Evolutionary conservation across 768 basidiomycete species (phyloP).

Genomic region (Tephrocybe sp.): DNA sequence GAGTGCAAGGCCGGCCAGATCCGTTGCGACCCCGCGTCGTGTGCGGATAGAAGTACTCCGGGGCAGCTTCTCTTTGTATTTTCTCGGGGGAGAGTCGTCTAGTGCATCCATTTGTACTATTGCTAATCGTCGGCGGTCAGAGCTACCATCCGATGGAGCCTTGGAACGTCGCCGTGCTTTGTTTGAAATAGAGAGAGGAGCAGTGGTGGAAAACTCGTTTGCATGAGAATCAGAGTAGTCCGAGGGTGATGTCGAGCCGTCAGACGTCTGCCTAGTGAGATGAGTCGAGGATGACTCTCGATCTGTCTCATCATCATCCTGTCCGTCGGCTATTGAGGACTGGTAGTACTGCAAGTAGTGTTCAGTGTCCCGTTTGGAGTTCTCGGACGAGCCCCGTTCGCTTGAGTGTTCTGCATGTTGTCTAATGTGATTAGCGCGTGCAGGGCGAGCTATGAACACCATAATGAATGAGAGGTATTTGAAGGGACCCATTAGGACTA

Average conservation of each 20-base stretch:
- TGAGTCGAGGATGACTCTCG: constrained; percentile 20
- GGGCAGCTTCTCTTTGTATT: constrained; percentile 25
- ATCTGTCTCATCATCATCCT: constrained; percentile 25
- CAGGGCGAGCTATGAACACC: constrained; percentile 6
- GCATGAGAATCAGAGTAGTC: constrained; percentile 50
- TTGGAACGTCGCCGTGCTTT: constrained; percentile 43
- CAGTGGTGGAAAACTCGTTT: constrained; percentile 16
- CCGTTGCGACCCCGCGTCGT: constrained; percentile 39
- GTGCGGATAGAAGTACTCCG: constrained; percentile 34
- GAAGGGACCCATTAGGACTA: background rate
- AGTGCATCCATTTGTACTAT: constrained; percentile 61
- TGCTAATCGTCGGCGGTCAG: constrained; percentile 66
- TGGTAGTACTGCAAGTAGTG: constrained; percentile 43
- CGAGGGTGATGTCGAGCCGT: constrained; percentile 44
- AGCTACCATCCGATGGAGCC: constrained; percentile 56
- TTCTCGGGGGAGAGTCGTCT: constrained; percentile 24
- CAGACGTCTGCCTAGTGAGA: constrained; percentile 29
- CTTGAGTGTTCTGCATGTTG: constrained; percentile 14
- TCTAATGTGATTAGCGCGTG: constrained; percentile 11
- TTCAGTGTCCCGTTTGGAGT: constrained; percentile 17
- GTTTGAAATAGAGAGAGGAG: constrained; percentile 27
- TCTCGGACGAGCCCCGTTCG: constrained; percentile 3
- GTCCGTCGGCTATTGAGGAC: constrained; percentile 46
- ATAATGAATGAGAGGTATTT: constrained; percentile 12
- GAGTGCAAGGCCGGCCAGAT: constrained; percentile 56